Conservation (phyloP, 208 protist genomes). For the Trypanosoma mega region DNA sequence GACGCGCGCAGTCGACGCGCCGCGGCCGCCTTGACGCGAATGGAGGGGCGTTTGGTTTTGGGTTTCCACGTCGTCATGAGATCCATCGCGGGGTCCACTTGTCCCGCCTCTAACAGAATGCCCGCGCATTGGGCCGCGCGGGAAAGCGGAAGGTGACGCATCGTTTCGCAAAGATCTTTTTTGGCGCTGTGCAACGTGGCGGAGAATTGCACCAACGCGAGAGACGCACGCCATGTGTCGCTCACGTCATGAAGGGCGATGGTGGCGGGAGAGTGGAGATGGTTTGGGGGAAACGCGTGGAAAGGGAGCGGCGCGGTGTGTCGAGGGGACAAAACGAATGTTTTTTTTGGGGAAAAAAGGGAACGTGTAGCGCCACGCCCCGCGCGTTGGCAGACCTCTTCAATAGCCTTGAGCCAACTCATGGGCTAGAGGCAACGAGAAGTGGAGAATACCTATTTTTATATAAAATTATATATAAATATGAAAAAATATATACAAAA, state of each 20-base stretch:
- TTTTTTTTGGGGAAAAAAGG: not conserved
- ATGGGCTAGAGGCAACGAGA: too few relatives aligned
- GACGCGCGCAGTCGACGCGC: slow-evolving; percentile 5
- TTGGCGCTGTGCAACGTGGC: not conserved
- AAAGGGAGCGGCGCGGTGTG: too few relatives aligned
- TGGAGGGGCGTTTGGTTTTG: too few relatives aligned
- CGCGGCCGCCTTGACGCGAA: not conserved
- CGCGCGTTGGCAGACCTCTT: slow-evolving; percentile 4
- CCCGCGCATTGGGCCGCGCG: slow-evolving; percentile 14
- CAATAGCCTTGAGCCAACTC: slow-evolving; percentile 29
- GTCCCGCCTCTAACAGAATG: slow-evolving; percentile 21
- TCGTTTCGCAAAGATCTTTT: not conserved
- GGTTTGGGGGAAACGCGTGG: too few relatives aligned
- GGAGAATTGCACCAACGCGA: slow-evolving; percentile 22
- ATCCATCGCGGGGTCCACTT: slow-evolving; percentile 2
- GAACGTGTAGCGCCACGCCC: not conserved
- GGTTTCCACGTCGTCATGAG: slow-evolving; percentile 10
- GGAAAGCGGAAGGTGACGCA: slow-evolving; percentile 14
- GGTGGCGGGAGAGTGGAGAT: too few relatives aligned
- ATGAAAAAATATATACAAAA: slow-evolving; percentile 1
- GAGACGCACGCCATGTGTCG: slow-evolving; percentile 17
- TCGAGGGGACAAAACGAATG: not conserved
- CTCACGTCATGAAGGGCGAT: slow-evolving; percentile 18
- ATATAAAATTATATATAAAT: too few relatives aligned
- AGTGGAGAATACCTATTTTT: too few relatives aligned